These are phyloP conservation scores for Jatropha podagrica DNA, from an alignment of 441 rosid species.

Conservation along the genomic window DNA sequence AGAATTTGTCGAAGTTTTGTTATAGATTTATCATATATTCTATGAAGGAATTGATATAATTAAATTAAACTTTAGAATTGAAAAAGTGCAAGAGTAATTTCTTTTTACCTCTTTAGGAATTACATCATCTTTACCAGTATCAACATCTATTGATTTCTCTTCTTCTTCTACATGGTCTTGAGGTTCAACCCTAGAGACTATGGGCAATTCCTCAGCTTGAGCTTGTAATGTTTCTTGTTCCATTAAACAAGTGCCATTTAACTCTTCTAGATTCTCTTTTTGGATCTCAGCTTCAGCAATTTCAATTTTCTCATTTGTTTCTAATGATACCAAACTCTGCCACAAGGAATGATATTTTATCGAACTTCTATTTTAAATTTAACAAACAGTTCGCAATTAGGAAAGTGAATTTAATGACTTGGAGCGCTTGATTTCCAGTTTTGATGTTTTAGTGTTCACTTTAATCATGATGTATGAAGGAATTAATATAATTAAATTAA, in stretches of 20 bases:
- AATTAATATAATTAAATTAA: neutral
- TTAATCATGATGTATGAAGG: neutral
- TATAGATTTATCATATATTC: too few relatives aligned
- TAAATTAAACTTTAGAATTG: too few relatives aligned
- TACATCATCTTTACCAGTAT: too few relatives aligned
- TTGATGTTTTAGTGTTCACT: neutral
- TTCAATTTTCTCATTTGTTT: constrained; percentile 12
- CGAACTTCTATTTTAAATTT: neutral
- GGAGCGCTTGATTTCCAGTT: too few relatives aligned
- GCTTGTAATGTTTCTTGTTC: constrained; percentile 22
- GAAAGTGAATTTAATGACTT: too few relatives aligned
- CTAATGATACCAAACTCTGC: constrained; percentile 14
- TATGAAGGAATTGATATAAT: too few relatives aligned
- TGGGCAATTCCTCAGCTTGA: constrained; percentile 12
- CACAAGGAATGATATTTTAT: neutral
- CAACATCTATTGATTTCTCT: too few relatives aligned
- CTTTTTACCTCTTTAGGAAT: too few relatives aligned
- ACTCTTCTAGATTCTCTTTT: constrained; percentile 18
- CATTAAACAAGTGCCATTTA: constrained; percentile 7
- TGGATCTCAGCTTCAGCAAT: constrained; percentile 19
- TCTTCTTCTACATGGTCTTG: constrained; percentile 9
- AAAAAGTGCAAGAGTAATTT: too few relatives aligned
- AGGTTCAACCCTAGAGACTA: constrained; percentile 24
- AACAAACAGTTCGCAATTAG: too few relatives aligned
- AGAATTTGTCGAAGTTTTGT: too few relatives aligned